Evolutionary conservation across 2,329 filamentous ascomycete species (phyloP), one percentile per base, ranked within the genome.

Genomic region (Hymenoscyphus infarciens): DNA sequence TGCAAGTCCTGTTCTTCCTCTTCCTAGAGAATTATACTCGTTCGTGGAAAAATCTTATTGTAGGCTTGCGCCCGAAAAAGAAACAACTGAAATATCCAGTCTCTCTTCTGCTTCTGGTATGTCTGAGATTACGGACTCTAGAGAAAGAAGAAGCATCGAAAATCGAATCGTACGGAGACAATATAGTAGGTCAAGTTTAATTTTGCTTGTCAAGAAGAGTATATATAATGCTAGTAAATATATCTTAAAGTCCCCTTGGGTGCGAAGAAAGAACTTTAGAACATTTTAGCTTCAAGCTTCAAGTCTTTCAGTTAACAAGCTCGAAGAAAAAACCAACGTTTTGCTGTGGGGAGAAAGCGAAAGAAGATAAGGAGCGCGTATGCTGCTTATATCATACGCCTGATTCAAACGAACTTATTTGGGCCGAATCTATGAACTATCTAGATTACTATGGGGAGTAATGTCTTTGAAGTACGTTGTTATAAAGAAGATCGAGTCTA

Each of bases 91-190:
- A 27, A 27, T 27, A 27, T 27, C 25, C 2, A 27, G 25, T 4
- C 4, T 27, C 25, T 27, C 25, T 27, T 27, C 25, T 27, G 25
- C 25, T 27, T 27, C 25, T 66, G 85, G 90, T 76, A 92, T 89
- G 89, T 80, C 83, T 29, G 82, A 87, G 0, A 81, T 92, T 54
- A 83, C 83, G 7, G 88, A 91, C 68, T 87, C 87, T 0, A 86
- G 86, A 64, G 87, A 91, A 76, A 82, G 89, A 71, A 81, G 89
- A 66, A 86, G 88, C 64, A 88, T 92, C 57, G 89, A 92, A 73
- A 92, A 92, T 73, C 83, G 88, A 60, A 83, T 91, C 64, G 89
- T 89, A 1, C 89, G 92, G 71, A 82, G 89, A 68, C 90, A 91
- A 70, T 92, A 91, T 68, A 82, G 89, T 92, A 81, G 71, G 87